Conservation (phyloP, 768 basidiomycete species). For the Mycena vitilis region DNA sequence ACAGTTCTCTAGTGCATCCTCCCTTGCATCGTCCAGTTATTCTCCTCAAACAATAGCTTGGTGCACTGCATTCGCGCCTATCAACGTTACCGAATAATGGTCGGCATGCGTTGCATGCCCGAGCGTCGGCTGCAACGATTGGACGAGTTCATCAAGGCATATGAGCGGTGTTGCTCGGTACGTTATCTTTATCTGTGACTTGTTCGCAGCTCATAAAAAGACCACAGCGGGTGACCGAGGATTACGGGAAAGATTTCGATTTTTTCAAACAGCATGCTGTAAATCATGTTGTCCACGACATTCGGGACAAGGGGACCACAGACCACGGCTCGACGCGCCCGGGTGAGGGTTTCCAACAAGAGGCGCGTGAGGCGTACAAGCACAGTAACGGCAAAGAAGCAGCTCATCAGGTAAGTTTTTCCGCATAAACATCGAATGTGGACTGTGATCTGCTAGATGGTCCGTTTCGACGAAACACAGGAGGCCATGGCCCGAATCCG, state of each 20-base stretch:
- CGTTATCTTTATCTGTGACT: background rate
- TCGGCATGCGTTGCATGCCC: conserved; percentile 43
- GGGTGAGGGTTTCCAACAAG: conserved; percentile 24
- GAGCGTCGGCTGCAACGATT: conserved; percentile 37
- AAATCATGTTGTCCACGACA: conserved; percentile 13
- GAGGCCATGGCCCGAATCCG: conserved; percentile 33
- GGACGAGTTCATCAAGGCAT: conserved; percentile 3
- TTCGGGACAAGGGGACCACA: conserved; percentile 13
- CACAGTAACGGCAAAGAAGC: conserved; percentile 12
- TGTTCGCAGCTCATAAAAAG: background rate
- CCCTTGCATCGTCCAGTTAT: conserved; percentile 43
- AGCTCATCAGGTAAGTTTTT: conserved; percentile 13
- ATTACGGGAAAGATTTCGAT: conserved; percentile 12
- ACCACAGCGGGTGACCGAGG: conserved; percentile 2
- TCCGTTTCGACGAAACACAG: conserved; percentile 27
- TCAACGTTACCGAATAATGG: conserved; percentile 38
- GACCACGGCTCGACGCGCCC: conserved; percentile 16
- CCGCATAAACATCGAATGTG: too few relatives aligned
- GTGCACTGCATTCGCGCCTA: conserved; percentile 43
- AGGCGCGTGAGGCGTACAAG: background rate
- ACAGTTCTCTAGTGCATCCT: conserved; percentile 39
- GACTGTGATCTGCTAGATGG: conserved; percentile 11
- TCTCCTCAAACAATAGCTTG: conserved; percentile 41
- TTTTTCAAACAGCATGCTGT: conserved; percentile 25
- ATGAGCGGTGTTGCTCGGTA: background rate